These are phyloP conservation scores for Chrysophaeum taylorii DNA, from an alignment of 352 stramenopile genomes.

Conservation along the genomic window DNA sequence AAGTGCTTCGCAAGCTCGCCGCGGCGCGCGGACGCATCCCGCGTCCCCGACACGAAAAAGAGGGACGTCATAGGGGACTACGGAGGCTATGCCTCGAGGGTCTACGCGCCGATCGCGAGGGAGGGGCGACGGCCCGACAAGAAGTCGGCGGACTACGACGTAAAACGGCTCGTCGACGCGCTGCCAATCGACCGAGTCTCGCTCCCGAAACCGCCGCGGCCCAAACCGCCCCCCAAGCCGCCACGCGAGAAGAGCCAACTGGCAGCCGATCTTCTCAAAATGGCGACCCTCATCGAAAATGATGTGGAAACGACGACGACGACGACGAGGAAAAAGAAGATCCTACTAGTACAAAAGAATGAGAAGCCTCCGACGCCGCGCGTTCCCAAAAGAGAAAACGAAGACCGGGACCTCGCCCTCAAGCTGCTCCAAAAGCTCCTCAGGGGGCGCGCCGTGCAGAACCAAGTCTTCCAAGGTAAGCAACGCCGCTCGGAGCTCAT, in stretches of 20 bases:
- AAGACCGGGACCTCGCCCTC: conserved; percentile 39
- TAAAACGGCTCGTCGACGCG: not conserved
- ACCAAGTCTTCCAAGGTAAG: conserved; percentile 83
- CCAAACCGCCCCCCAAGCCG: no score
- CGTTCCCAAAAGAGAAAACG: no score
- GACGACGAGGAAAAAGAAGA: conserved; percentile 12
- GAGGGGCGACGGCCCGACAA: conserved; percentile 18
- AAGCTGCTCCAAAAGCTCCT: conserved; percentile 70
- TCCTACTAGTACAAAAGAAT: conserved; percentile 24
- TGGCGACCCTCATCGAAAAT: conserved; percentile 67
- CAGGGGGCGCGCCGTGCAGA: conserved; percentile 73
- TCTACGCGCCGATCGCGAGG: conserved; percentile 56
- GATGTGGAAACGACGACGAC: conserved; percentile 34
- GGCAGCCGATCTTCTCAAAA: conserved; percentile 64
- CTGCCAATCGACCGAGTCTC: conserved; percentile 36
- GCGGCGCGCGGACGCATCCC: conserved; percentile 55
- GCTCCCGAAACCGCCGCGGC: conserved; percentile 22
- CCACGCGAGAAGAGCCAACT: conserved; percentile 59
- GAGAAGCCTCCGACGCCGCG: conserved; percentile 62
- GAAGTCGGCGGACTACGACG: conserved; percentile 22
- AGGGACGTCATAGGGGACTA: conserved; percentile 76
- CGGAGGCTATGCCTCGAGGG: conserved; percentile 56
- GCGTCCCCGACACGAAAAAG: conserved; percentile 30
- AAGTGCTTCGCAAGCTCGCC: conserved; percentile 71
- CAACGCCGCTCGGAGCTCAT: conserved; percentile 69